Evolutionary conservation across 768 basidiomycete species (phyloP), one percentile per base, ranked within the genome.

Genomic region (Boletus reticulatus): DNA sequence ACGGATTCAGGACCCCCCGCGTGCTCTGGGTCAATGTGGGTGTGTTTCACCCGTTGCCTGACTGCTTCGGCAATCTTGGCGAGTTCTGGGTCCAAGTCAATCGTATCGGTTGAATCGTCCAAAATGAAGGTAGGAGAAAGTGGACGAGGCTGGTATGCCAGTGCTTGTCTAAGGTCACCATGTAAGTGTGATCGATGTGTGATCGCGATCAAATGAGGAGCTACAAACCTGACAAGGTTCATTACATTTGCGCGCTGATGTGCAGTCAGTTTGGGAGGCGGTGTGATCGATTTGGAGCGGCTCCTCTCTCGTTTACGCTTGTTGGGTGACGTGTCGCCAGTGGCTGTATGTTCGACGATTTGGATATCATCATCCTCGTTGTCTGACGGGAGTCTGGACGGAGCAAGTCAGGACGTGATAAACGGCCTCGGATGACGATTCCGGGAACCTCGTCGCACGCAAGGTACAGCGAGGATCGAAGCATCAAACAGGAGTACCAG

Each of bases 241-340:
- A 78, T 80, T 14, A 87, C 84, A 52, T 77, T 76, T 61, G 81
- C 77, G 1, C 85, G 73, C 52, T 84, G 79, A 31, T 81, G 73
- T 11, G 70, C 64, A 3, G 86, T 73, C 14, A 91, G 68, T 36
- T 75, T 76, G 0, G 89, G 90, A 6, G 89, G 89, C 3, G 90
- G 89, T 0, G 89, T 92, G 38, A 92, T 80, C 4, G 89, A 92
- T 22, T 77, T 73, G 31, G 88, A 90, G 38, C 84, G 84, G 66
- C 82, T 85, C 43, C 84, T 79, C 39, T 73, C 62, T 38, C 78
- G 72, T 52, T 77, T 73, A 55, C 79, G 77, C 57, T 79, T 80
- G 29, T 72, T 72, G 51, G 75, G 75, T 3, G 66, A 63, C 17
- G 51, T 9, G 9, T 50, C 55, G 20, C 41, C 52, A 13, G 34